Evolutionary conservation across 306 rosid genomes (phyloP).

Genomic region (Vicia villosa): DNA sequence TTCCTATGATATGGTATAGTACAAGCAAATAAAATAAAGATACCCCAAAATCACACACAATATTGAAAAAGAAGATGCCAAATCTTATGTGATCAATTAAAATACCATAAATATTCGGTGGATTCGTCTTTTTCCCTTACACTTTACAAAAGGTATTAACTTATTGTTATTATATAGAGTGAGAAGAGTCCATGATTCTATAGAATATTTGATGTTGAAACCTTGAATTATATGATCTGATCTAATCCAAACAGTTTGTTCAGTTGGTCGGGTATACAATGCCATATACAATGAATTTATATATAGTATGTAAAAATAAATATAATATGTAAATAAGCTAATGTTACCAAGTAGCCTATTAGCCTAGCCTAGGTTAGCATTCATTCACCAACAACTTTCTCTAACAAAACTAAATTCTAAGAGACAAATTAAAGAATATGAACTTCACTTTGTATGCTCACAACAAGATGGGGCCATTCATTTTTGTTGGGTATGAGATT

Average conservation of each 20-base stretch:
- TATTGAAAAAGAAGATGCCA: conserved; percentile 53
- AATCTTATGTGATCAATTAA: conserved; percentile 46
- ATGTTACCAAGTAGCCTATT: conserved; percentile 9
- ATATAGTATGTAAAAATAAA: background rate
- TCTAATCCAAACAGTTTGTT: conserved; percentile 53
- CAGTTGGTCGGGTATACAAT: conserved; percentile 61
- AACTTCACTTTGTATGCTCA: conserved; percentile 23
- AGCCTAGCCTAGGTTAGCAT: background rate
- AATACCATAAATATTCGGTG: conserved; percentile 38
- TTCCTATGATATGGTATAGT: conserved; percentile 47
- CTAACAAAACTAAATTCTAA: conserved; percentile 32
- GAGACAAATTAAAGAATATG: conserved; percentile 17
- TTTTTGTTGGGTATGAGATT: conserved; percentile 22
- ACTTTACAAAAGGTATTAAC: conserved; percentile 36
- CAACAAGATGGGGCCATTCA: background rate
- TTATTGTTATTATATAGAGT: conserved; percentile 31
- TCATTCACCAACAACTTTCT: background rate
- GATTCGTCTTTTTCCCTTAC: conserved; percentile 7
- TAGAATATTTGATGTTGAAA: conserved; percentile 51
- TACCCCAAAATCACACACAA: conserved; percentile 56
- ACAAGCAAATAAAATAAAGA: conserved; percentile 53
- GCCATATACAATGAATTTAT: conserved; percentile 6
- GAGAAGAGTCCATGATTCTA: conserved; percentile 46
- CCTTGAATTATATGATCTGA: conserved; percentile 43
- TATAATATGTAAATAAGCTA: background rate